These are phyloP conservation scores for Betula pendula DNA, from an alignment of 306 rosid species.

Conservation along the genomic window DNA sequence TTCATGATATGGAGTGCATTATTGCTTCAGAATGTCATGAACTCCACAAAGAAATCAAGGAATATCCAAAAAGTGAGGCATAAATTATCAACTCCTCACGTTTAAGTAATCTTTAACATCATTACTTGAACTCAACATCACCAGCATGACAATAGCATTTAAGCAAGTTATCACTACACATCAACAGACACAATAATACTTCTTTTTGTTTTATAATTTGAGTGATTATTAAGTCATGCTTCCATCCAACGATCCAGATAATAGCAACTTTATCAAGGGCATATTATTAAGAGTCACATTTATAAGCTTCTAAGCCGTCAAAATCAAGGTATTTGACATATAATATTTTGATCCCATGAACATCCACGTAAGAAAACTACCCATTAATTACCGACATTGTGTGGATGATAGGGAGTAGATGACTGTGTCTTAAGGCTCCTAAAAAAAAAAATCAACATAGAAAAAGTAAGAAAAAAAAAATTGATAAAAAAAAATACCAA, in stretches of 20 bases:
- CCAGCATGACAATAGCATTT: not conserved
- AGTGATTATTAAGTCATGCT: not conserved
- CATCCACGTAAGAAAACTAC: not conserved
- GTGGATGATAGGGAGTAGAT: not conserved
- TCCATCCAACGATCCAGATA: not conserved
- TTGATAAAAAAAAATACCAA: not conserved
- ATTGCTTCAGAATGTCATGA: conserved; percentile 1
- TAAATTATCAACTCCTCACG: too few species aligned
- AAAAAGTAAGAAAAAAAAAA: too few species aligned
- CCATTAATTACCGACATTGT: not conserved
- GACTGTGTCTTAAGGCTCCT: not conserved
- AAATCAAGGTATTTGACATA: not conserved
- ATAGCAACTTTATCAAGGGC: not conserved
- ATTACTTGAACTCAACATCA: too few species aligned
- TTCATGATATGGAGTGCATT: not conserved
- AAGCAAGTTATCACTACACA: not conserved
- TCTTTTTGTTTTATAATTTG: not conserved
- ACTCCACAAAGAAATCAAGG: not conserved
- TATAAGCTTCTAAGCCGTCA: not conserved
- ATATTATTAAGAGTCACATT: not conserved
- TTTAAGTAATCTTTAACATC: too few species aligned
- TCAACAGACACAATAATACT: not conserved
- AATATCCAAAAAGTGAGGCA: too few species aligned
- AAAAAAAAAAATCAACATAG: not conserved
- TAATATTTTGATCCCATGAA: conserved; percentile 3